phyloP scores from a whole-genome alignment of 176 grass and related monocot genomes.

The bread wheat (Triticum aestivum) region DNA sequence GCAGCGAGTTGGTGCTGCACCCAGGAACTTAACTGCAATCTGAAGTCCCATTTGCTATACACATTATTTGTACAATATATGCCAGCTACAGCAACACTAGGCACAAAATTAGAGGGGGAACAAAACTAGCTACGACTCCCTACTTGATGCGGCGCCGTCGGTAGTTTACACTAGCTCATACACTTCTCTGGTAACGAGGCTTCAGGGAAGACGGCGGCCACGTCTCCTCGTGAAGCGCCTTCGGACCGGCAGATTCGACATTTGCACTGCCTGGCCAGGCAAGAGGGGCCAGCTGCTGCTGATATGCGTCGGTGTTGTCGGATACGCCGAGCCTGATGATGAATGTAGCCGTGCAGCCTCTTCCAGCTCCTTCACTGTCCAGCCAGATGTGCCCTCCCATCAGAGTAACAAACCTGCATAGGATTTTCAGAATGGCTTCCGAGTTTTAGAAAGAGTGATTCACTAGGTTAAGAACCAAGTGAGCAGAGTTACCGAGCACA shows the following conservation, averaged over 20 bases:
- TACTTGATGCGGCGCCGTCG: conserved; percentile 26
- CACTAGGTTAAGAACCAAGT: background rate
- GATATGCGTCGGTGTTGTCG: conserved; percentile 52
- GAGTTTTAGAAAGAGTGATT: background rate
- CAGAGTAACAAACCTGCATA: conserved; percentile 74
- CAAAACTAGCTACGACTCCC: conserved; percentile 32
- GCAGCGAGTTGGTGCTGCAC: conserved; percentile 23
- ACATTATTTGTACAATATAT: conserved; percentile 66
- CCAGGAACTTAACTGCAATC: conserved; percentile 26
- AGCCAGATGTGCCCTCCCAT: conserved; percentile 99
- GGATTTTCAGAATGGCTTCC: background rate
- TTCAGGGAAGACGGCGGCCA: conserved; percentile 29
- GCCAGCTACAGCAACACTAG: conserved; percentile 30
- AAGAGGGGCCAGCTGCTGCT: conserved; percentile 58
- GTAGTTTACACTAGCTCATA: conserved; percentile 52
- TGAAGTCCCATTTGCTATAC: conserved; percentile 43
- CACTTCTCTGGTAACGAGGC: conserved; percentile 73
- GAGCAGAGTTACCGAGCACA: conserved; percentile 29
- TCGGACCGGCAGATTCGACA: conserved; percentile 18
- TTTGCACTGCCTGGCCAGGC: conserved; percentile 45
- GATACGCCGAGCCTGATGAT: conserved; percentile 69
- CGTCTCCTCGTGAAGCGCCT: conserved; percentile 41
- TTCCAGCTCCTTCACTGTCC: conserved; percentile 88
- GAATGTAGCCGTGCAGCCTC: conserved; percentile 80
- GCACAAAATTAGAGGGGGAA: conserved; percentile 21